A percentile compares a stretch with the other conserved stretches of the same genome.
phyloP scores from a whole-genome alignment of 2,329 filamentous ascomycete species.

The Claviceps maximensis region DNA sequence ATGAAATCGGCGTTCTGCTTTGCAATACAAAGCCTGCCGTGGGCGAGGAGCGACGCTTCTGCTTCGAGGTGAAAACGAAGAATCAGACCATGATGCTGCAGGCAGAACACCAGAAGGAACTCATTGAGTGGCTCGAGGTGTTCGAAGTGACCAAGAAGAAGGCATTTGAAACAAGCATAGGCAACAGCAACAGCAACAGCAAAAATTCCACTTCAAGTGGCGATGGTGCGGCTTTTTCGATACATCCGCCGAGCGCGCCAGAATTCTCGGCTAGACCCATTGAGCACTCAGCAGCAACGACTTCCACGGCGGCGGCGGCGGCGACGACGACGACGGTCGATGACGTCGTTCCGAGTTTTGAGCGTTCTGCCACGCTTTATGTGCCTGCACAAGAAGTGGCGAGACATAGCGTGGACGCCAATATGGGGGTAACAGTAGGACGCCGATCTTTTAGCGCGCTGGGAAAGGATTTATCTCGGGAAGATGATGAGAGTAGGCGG shows the following conservation, averaged over 20 bases:
- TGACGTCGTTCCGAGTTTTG: conserved; percentile 24
- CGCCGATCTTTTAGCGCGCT: conserved; percentile 45
- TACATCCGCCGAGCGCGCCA: conserved; percentile 73
- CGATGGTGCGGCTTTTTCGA: conserved; percentile 72
- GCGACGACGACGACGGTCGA: conserved; percentile 44
- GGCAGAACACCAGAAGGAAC: conserved; percentile 78
- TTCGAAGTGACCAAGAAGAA: conserved; percentile 92
- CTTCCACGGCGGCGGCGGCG: conserved; percentile 38
- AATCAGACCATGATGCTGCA: conserved; percentile 81
- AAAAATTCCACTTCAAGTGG: conserved; percentile 33
- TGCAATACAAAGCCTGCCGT: conserved; percentile 87
- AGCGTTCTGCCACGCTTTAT: conserved; percentile 52
- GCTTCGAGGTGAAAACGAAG: conserved; percentile 97
- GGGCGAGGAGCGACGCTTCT: conserved; percentile 87
- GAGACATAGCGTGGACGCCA: conserved; percentile 61
- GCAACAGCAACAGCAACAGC: conserved; percentile 31
- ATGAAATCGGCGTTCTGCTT: conserved; percentile 87
- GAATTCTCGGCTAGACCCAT: conserved; percentile 77
- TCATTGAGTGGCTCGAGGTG: conserved; percentile 89
- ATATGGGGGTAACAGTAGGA: conserved; percentile 22
- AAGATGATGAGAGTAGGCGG: conserved; percentile 61
- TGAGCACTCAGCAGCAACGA: conserved; percentile 52
- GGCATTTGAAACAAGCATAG: conserved; percentile 63
- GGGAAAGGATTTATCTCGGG: conserved; percentile 33
- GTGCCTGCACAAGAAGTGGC: conserved; percentile 46